Percentiles rank a stretch among this genome's conserved stretches.
Evolutionary conservation across 306 rosid species (phyloP).

Genomic region (Carpinus fangiana): DNA sequence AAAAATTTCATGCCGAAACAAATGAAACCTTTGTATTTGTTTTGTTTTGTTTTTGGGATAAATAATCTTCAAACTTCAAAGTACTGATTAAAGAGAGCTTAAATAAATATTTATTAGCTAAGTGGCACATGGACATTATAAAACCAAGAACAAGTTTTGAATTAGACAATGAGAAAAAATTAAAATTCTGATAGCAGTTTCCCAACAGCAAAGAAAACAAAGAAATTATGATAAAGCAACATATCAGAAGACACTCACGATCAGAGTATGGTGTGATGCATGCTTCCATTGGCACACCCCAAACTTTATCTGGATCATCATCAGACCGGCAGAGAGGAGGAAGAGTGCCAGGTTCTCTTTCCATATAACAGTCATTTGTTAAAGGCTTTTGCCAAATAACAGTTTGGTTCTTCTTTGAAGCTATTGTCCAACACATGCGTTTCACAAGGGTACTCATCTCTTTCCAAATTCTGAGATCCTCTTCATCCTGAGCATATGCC

Average conservation of each 20-base stretch:
- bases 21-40: too few relatives aligned
- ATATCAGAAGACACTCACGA: slow-evolving; percentile 51
- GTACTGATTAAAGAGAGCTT: background rate
- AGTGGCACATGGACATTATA: background rate
- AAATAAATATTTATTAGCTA: background rate
- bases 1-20: background rate
- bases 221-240: slow-evolving; percentile 33
- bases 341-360: slow-evolving; percentile 73
- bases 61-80: too few relatives aligned
- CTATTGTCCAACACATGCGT: slow-evolving; percentile 90
- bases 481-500: slow-evolving; percentile 99
- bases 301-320: slow-evolving; percentile 80
- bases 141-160: background rate
- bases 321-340: slow-evolving; percentile 91
- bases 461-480: slow-evolving; percentile 89
- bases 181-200: background rate
- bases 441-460: slow-evolving; percentile 88
- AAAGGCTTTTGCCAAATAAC: slow-evolving; percentile 94
- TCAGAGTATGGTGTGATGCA: slow-evolving; percentile 83
- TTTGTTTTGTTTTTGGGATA: background rate
- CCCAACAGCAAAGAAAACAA: slow-evolving; percentile 12
- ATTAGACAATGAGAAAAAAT: background rate
- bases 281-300: slow-evolving; percentile 89
- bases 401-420: slow-evolving; percentile 81
- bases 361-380: slow-evolving; percentile 81